Evolutionary conservation across 2,329 filamentous ascomycete species (phyloP).

Genomic region (Saccharata proteae): DNA sequence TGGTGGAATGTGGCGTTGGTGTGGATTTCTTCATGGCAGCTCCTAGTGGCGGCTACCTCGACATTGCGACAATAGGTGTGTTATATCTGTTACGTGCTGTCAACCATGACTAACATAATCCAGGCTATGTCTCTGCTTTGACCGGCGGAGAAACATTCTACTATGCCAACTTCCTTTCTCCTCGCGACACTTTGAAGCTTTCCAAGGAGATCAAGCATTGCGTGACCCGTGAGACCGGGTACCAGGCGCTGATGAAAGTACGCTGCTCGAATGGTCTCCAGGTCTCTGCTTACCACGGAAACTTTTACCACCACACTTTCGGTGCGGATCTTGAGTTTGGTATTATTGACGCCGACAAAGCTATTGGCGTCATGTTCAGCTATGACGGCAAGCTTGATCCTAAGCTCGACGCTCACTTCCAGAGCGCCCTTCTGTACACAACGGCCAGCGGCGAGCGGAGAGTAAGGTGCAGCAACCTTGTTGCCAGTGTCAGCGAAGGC

Average conservation of each 20-base stretch:
- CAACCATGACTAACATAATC: constrained; percentile 11
- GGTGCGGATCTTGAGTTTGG: constrained; percentile 92
- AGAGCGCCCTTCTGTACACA: constrained; percentile 88
- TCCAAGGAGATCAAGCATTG: constrained; percentile 76
- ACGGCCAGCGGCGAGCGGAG: constrained; percentile 79
- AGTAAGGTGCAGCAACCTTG: constrained; percentile 85
- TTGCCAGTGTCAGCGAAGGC: constrained; percentile 81
- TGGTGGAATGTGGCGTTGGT: constrained; percentile 78
- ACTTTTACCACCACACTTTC: constrained; percentile 91
- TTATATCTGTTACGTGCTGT: neutral
- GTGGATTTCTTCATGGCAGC: constrained; percentile 91
- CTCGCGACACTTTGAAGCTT: constrained; percentile 73
- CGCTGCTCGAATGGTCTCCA: constrained; percentile 94
- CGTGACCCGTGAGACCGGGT: constrained; percentile 81
- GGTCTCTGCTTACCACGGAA: constrained; percentile 86
- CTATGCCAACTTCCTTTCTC: constrained; percentile 89
- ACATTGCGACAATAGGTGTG: constrained; percentile 78
- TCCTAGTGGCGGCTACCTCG: constrained; percentile 79
- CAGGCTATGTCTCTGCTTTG: constrained; percentile 69
- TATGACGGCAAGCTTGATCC: constrained; percentile 97
- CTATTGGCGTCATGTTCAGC: constrained; percentile 78
- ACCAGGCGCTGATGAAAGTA: constrained; percentile 95
- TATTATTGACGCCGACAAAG: constrained; percentile 84
- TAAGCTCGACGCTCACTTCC: constrained; percentile 95
- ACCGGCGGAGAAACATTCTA: constrained; percentile 96